Conservation (phyloP, 371 early-diverging fungal species). For the Smittium culicis region DNA sequence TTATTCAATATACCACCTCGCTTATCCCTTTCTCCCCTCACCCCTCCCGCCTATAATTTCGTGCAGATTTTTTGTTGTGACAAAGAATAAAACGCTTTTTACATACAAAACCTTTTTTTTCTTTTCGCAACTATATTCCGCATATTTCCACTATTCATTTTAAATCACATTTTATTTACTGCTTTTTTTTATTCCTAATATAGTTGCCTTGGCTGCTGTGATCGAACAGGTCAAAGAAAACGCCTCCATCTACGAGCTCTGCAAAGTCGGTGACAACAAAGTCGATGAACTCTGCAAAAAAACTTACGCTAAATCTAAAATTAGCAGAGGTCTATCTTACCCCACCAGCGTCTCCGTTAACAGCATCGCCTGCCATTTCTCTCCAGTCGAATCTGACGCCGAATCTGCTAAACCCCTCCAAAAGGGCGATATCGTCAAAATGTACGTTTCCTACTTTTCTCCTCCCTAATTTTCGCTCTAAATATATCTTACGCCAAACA, state of each 20-base stretch:
- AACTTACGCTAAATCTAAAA: slow-evolving; percentile 59
- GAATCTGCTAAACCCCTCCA: slow-evolving; percentile 40
- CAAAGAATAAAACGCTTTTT: too few species aligned
- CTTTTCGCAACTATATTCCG: too few species aligned
- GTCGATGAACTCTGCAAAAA: slow-evolving; percentile 55
- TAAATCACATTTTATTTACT: slow-evolving; percentile 6
- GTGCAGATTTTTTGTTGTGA: too few species aligned
- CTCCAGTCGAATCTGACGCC: slow-evolving; percentile 46
- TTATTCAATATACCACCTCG: neutral
- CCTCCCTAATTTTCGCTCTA: slow-evolving; percentile 2
- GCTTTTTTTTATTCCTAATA: slow-evolving; percentile 27
- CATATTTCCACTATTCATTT: too few species aligned
- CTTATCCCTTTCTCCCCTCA: neutral
- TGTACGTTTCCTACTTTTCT: slow-evolving; percentile 19
- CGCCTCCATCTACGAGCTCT: slow-evolving; percentile 54
- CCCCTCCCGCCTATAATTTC: too few species aligned
- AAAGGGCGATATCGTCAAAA: slow-evolving; percentile 73
- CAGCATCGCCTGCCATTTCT: slow-evolving; percentile 56
- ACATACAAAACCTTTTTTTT: too few species aligned
- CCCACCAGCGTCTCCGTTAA: slow-evolving; percentile 77
- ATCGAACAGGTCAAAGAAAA: slow-evolving; percentile 43
- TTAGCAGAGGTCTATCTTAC: slow-evolving; percentile 58
- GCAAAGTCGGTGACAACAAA: slow-evolving; percentile 65
- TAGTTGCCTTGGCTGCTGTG: slow-evolving; percentile 50
- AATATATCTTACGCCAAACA: neutral